phyloP scores from a whole-genome alignment of 148 eudicot genomes.

The Silene uniflora region DNA sequence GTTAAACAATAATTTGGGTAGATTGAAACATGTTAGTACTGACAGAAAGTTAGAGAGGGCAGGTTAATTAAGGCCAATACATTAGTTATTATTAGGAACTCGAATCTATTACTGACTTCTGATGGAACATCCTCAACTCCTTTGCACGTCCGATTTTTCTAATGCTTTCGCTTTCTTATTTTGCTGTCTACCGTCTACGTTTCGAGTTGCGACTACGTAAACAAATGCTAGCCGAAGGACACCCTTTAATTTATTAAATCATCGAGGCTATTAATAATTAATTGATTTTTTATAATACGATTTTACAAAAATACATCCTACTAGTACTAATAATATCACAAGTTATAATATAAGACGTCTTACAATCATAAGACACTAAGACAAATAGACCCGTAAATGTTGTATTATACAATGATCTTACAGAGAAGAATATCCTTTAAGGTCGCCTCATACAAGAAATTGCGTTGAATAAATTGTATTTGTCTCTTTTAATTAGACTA shows the following conservation, averaged over 20 bases:
- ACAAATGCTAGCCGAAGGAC: not conserved
- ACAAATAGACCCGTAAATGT: too few species aligned
- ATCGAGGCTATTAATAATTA: too few species aligned
- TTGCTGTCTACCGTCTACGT: not conserved
- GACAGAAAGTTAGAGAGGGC: conserved; percentile 1
- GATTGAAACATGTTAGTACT: conserved; percentile 10
- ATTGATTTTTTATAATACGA: too few species aligned
- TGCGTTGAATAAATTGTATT: too few species aligned
- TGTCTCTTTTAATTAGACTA: too few species aligned
- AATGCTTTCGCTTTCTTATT: not conserved
- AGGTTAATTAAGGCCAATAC: not conserved
- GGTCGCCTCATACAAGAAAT: too few species aligned
- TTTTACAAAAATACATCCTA: too few species aligned
- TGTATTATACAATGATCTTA: too few species aligned
- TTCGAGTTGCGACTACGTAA: not conserved
- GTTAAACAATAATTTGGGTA: not conserved
- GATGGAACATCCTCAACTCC: conserved; percentile 14
- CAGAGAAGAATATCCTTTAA: too few species aligned
- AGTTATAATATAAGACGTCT: too few species aligned
- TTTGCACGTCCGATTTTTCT: conserved; percentile 9
- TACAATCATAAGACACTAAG: too few species aligned
- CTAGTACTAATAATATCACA: too few species aligned
- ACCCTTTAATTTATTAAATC: not conserved
- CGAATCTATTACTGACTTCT: conserved; percentile 15
- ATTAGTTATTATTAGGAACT: not conserved